A percentile compares a stretch with the other conserved stretches of the same genome.
phyloP scores from a whole-genome alignment of 345 rosid species.

The Murraya koenigii region DNA sequence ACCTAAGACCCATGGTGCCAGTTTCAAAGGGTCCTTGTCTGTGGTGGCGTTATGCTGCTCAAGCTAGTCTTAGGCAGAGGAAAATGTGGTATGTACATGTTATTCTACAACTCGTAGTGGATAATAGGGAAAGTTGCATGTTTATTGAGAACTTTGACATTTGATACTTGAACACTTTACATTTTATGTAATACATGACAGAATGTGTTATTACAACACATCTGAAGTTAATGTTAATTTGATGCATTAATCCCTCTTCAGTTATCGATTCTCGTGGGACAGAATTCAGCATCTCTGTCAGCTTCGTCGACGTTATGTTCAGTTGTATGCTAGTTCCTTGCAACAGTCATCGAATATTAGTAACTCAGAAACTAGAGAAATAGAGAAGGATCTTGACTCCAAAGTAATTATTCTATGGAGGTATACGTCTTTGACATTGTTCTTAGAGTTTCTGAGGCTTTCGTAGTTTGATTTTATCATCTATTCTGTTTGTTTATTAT shows the following conservation, averaged over 20 bases:
- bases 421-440: conserved; percentile 28
- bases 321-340: conserved; percentile 72
- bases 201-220: neutral
- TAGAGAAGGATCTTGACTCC: conserved; percentile 87
- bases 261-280: conserved; percentile 92
- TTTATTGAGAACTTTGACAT: neutral
- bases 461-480: neutral
- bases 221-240: conserved; percentile 27
- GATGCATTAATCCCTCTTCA: conserved; percentile 32
- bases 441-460: neutral
- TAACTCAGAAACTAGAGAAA: conserved; percentile 69
- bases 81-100: conserved; percentile 66
- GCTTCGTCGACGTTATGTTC: conserved; percentile 84
- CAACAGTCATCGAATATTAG: conserved; percentile 58
- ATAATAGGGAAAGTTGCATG: neutral
- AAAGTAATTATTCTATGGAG: conserved; percentile 98
- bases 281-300: conserved; percentile 70
- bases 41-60: conserved; percentile 98
- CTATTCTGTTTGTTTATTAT: neutral
- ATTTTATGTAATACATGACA: neutral
- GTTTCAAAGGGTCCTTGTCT: conserved; percentile 54
- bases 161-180: neutral
- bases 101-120: neutral
- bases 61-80: conserved; percentile 79
- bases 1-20: conserved; percentile 81